Evolutionary conservation across 768 basidiomycete genomes (phyloP), one percentile per base, ranked within the genome.

Genomic region (Panus rudis): DNA sequence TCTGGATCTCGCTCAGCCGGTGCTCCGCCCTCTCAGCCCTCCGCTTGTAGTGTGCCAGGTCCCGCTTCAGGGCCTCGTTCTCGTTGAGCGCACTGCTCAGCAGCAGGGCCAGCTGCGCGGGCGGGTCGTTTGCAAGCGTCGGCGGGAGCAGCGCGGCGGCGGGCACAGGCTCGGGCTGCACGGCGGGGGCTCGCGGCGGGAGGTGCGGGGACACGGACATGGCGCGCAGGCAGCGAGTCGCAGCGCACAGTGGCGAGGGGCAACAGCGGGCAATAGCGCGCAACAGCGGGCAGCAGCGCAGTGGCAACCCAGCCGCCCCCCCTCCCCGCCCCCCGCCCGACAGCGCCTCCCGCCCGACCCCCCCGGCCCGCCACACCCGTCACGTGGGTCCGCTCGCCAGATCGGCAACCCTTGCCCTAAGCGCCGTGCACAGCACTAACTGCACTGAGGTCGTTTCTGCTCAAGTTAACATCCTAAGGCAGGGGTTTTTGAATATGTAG

Each of bases 21-120:
- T 73, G 66, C 39, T 83, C 82, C 0, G 73, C 68, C 48, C 73
- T 69, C 32, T 80, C 79, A 0, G 74, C 73, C 34, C 78, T 70
- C 41, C 67, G 70, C 24, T 60, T 57, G 0, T 62, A 46, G 0
- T 49, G 14, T 2, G 54, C 45, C 48, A 83, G 73, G 45, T 83
- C 76, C 26, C 64, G 66, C 16, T 69, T 65, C 37, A 83, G 69
- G 17, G 41, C 11, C 10, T 83, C 81, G 26, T 62, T 56, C 34
- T 83, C 79, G 50, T 64, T 64, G 52, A 75, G 76, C 35, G 74
- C 67, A 27, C 70, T 63, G 4, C 73, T 55, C 55, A 84, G 76
- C 37, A 83, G 69, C 6, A 65, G 51, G 12, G 81, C 79, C 53
- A 84, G 76, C 45, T 75, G 70, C 1, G 77, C 63, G 51, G 76